phyloP scores from a whole-genome alignment of 768 basidiomycete species.

The Piloderma croceum region DNA sequence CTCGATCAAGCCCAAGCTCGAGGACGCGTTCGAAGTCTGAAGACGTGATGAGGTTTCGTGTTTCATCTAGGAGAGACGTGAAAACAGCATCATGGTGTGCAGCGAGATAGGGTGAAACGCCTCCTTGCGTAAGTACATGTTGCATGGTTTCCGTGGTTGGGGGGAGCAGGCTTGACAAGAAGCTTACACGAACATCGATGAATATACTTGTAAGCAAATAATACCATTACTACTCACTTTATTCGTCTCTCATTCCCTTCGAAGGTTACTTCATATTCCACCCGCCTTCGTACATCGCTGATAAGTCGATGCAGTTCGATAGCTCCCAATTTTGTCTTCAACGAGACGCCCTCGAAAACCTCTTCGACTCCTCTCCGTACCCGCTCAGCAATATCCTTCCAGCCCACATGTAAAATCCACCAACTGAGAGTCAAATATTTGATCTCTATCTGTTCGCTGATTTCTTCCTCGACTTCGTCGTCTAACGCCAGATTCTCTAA shows the following conservation, averaged over 20 bases:
- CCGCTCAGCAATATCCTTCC: conserved; percentile 76
- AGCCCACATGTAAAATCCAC: conserved; percentile 91
- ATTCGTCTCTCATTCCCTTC: conserved; percentile 54
- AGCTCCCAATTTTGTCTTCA: conserved; percentile 69
- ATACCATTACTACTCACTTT: conserved; percentile 38
- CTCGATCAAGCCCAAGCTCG: conserved; percentile 65
- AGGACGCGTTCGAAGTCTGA: conserved; percentile 69
- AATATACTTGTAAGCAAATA: conserved; percentile 1
- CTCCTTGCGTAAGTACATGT: conserved; percentile 65
- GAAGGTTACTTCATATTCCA: conserved; percentile 67
- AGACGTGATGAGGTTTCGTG: conserved; percentile 54
- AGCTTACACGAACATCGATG: conserved; percentile 36
- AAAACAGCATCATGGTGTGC: conserved; percentile 47
- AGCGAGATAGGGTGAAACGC: conserved; percentile 31
- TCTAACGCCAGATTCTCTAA: conserved; percentile 23
- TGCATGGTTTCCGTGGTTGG: conserved; percentile 66
- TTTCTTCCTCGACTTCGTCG: conserved; percentile 21
- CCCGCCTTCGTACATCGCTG: conserved; percentile 65
- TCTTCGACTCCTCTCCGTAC: conserved; percentile 73
- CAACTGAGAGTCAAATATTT: conserved; percentile 83
- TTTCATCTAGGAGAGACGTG: conserved; percentile 60
- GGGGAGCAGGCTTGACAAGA: conserved; percentile 69
- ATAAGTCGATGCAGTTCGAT: conserved; percentile 67
- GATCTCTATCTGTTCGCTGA: conserved; percentile 65
- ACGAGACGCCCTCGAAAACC: conserved; percentile 83